These are phyloP conservation scores for Vanrija humicola DNA, from an alignment of 1,284 basidiomycete species.

Conservation along the genomic window DNA sequence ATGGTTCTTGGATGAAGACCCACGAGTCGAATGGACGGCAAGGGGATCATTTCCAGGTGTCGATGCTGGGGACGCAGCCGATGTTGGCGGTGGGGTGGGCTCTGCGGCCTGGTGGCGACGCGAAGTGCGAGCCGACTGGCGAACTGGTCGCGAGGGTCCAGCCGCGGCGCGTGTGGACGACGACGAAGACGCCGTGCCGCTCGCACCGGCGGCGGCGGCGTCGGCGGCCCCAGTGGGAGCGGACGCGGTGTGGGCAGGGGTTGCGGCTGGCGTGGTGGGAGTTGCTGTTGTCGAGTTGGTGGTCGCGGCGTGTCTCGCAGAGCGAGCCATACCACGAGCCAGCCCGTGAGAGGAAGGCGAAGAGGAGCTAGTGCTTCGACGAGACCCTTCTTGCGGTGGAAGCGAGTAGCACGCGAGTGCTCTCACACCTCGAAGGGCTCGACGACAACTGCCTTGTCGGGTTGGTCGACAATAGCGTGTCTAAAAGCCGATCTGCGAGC, in stretches of 20 bases:
- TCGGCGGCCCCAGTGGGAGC: not conserved
- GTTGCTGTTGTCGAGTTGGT: conserved; percentile 7
- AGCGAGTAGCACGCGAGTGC: too few relatives aligned
- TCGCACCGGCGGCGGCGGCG: conserved; percentile 2
- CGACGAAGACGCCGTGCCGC: conserved; percentile 3
- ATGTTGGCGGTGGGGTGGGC: not conserved
- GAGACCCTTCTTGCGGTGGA: too few relatives aligned
- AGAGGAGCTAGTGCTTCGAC: too few relatives aligned
- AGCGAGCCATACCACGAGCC: conserved; percentile 20
- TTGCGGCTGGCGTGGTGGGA: not conserved
- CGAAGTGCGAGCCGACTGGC: conserved; percentile 1
- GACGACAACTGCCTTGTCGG: too few relatives aligned
- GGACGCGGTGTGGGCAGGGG: conserved; percentile 1
- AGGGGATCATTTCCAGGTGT: not conserved
- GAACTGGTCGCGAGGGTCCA: not conserved
- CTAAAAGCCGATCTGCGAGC: too few relatives aligned
- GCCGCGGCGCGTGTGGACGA: not conserved
- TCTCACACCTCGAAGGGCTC: too few relatives aligned
- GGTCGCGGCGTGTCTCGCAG: conserved; percentile 16
- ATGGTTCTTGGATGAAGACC: conserved; percentile 1
- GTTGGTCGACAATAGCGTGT: too few relatives aligned
- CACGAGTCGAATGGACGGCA: too few relatives aligned
- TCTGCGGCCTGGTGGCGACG: conserved; percentile 4
- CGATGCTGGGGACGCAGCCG: not conserved
- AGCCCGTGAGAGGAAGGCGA: too few relatives aligned